Evolutionary conservation across 768 basidiomycete genomes (phyloP).

Genomic region (Thelephora ganbajun): DNA sequence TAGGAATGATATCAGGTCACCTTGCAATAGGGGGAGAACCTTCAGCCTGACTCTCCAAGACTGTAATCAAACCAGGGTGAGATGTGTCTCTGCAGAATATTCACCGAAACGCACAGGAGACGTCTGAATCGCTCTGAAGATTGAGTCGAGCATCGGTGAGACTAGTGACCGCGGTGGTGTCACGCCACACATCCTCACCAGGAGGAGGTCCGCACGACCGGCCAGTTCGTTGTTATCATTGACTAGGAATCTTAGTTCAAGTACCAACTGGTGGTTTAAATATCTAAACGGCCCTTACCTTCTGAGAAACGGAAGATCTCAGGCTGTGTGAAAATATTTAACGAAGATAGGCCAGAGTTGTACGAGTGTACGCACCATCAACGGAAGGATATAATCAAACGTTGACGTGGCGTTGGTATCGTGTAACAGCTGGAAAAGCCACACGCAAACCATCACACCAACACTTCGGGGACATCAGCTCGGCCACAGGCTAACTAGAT

Average conservation of each 20-base stretch:
- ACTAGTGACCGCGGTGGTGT: slow-evolving; percentile 61
- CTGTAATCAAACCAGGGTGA: slow-evolving; percentile 22
- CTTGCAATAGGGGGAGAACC: slow-evolving; percentile 74
- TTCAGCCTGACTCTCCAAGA: slow-evolving; percentile 85
- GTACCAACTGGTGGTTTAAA: slow-evolving; percentile 3
- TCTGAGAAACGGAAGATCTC: slow-evolving; percentile 69
- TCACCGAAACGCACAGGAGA: slow-evolving; percentile 43
- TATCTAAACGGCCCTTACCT: slow-evolving; percentile 21
- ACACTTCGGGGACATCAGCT: slow-evolving; percentile 25
- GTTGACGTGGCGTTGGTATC: slow-evolving; percentile 63
- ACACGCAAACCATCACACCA: slow-evolving; percentile 57
- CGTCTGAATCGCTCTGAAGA: slow-evolving; percentile 63
- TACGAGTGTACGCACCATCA: slow-evolving; percentile 42
- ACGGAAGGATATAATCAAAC: slow-evolving; percentile 72
- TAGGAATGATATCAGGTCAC: slow-evolving; percentile 15
- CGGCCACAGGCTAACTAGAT: background rate
- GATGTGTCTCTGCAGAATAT: background rate
- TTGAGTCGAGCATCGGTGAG: slow-evolving; percentile 50
- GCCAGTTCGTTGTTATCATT: slow-evolving; percentile 65
- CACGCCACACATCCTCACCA: slow-evolving; percentile 79
- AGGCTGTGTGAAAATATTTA: slow-evolving; percentile 27
- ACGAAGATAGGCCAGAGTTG: slow-evolving; percentile 1
- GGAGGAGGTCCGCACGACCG: slow-evolving; percentile 46
- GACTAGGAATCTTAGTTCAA: slow-evolving; percentile 22
- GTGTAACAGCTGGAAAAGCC: slow-evolving; percentile 62